phyloP scores from a whole-genome alignment of 2,329 filamentous ascomycete species.

The Microsporum canis region DNA sequence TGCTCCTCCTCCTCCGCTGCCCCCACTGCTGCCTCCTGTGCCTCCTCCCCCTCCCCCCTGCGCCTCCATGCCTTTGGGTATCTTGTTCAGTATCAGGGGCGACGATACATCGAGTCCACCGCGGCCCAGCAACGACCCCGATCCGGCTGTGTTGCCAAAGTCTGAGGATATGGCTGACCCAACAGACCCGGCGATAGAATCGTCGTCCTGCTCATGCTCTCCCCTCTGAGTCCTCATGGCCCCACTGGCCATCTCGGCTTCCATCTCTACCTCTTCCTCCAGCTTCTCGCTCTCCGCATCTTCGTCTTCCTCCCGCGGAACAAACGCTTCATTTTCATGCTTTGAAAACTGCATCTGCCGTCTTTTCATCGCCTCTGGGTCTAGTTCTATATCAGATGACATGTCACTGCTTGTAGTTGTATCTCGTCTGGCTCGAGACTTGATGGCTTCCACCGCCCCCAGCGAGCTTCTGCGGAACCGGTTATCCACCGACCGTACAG shows the following conservation, averaged over 20 bases:
- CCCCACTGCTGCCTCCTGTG: slow-evolving; percentile 19
- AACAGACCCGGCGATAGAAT: slow-evolving; percentile 39
- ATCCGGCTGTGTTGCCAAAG: slow-evolving; percentile 45
- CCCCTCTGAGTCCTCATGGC: slow-evolving; percentile 20
- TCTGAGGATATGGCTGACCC: slow-evolving; percentile 42
- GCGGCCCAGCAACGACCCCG: slow-evolving; percentile 46
- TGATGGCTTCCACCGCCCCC: slow-evolving; percentile 43
- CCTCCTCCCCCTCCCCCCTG: slow-evolving; percentile 10
- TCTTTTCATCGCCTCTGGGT: slow-evolving; percentile 42
- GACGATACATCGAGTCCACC: slow-evolving; percentile 41
- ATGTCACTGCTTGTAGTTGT: slow-evolving; percentile 56
- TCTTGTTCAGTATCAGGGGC: slow-evolving; percentile 34
- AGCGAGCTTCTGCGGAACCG: slow-evolving; percentile 45
- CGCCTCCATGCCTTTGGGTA: slow-evolving; percentile 25
- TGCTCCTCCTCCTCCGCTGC: neutral
- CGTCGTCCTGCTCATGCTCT: slow-evolving; percentile 26
- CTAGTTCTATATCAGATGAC: slow-evolving; percentile 53
- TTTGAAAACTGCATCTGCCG: slow-evolving; percentile 41
- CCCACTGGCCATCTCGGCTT: slow-evolving; percentile 23
- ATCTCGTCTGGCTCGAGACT: slow-evolving; percentile 46
- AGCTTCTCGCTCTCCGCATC: slow-evolving; percentile 15
- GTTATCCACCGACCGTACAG: slow-evolving; percentile 37
- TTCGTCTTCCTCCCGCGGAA: slow-evolving; percentile 9
- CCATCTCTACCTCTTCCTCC: slow-evolving; percentile 22
- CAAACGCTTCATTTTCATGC: slow-evolving; percentile 27